Evolutionary conservation across 2,329 filamentous ascomycete species (phyloP).

Genomic region (Pseudocercospora musae): DNA sequence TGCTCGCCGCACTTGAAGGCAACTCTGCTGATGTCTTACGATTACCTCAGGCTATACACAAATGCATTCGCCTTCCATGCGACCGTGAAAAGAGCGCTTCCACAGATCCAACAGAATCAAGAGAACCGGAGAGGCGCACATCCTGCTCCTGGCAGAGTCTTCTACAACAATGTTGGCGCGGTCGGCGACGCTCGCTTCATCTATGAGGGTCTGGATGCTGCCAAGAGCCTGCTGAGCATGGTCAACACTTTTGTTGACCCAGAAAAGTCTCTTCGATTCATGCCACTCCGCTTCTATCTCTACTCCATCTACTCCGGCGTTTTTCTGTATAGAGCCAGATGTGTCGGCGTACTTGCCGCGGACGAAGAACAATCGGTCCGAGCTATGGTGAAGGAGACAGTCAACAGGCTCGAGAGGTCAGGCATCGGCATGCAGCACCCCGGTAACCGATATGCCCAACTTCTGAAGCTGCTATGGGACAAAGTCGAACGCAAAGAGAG

Average conservation of each 20-base stretch:
- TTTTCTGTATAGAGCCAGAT: constrained; percentile 49
- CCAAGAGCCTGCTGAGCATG: constrained; percentile 49
- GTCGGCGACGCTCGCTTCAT: constrained; percentile 50
- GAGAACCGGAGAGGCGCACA: constrained; percentile 21
- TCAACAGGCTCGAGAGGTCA: constrained; percentile 43
- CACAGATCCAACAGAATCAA: constrained; percentile 29
- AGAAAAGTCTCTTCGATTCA: constrained; percentile 46
- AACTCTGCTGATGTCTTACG: constrained; percentile 66
- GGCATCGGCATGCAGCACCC: constrained; percentile 47
- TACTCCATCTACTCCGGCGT: constrained; percentile 50
- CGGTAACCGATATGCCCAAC: constrained; percentile 46
- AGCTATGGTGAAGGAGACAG: constrained; percentile 47
- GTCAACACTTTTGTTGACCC: constrained; percentile 51
- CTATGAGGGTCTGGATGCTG: constrained; percentile 50
- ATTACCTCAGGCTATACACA: constrained; percentile 69
- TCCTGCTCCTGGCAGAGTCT: constrained; percentile 33
- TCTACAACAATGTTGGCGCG: constrained; percentile 50
- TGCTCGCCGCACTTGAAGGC: constrained; percentile 66
- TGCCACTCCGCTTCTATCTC: constrained; percentile 49
- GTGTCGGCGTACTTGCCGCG: constrained; percentile 46
- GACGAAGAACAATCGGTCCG: constrained; percentile 48
- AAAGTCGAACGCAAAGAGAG: constrained; percentile 41
- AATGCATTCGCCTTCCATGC: constrained; percentile 75
- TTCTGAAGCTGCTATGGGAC: constrained; percentile 48
- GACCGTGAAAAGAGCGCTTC: constrained; percentile 52